Evolutionary conservation across 2,329 filamentous ascomycete species (phyloP), one percentile per base, ranked within the genome.

Genomic region (Fusarium oxysporum): DNA sequence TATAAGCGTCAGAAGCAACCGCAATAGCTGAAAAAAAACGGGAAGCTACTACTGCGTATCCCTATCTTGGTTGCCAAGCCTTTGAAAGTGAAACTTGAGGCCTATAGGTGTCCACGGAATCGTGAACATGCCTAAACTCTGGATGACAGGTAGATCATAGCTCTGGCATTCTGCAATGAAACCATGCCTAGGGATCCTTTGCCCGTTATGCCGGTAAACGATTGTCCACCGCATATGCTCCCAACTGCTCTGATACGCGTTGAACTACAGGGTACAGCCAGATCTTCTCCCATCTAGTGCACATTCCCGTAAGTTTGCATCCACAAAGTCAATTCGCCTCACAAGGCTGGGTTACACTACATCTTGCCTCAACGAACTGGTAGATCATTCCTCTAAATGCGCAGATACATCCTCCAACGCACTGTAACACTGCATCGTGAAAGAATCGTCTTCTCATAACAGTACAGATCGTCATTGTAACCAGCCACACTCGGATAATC

Each of bases 391-490:
- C 67, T 55, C 7, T 38, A 40, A 33, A 5, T 8, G 44, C 16
- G 8, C 16, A 45, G 23, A 32, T 55, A 32, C 65, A 70, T 53
- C 55, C 0, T 16, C 11, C 10, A 41, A 63, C 28, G 47, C 56
- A 70, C 47, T 70, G 67, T 43, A 70, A 70, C 67, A 41, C 37
- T 37, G 41, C 59, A 70, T 70, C 67, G 65, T 19, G 28, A 23
- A 33, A 21, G 14, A 48, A 25, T 19, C 28, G 23, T 11, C 19
- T 38, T 7, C 53, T 64, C 21, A 9, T 21, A 38, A 28, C 14
- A 58, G 65, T 35, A 45, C 25, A 38, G 65, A 69, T 70, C 58
- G 37, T 44, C 58, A 13, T 30, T 12, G 33, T 21, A 25, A 30
- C 28, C 17, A 48, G 65, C 56, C 64, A 68, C 56, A 45, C 25